These are phyloP conservation scores for Boeremia lycopersici DNA, from an alignment of 2,329 filamentous ascomycete species.

Conservation along the genomic window DNA sequence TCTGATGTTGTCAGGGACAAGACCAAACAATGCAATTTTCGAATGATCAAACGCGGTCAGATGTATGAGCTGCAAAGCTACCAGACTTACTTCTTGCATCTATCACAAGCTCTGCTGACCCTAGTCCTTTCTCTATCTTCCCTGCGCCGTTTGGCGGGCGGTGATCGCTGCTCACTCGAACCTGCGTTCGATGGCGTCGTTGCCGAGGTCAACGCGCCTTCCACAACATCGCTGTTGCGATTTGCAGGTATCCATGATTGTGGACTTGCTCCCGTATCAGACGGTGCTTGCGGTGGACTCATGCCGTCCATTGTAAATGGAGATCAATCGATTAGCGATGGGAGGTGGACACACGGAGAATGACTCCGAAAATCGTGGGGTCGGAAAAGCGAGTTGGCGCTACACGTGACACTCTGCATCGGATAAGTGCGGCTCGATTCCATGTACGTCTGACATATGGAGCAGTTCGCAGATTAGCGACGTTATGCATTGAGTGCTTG, in stretches of 20 bases:
- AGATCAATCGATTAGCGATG: constrained; percentile 8
- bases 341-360: constrained; percentile 14
- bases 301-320: constrained; percentile 9
- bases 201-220: constrained; percentile 17
- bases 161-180: constrained; percentile 27
- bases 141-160: constrained; percentile 41
- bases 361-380: constrained; percentile 6
- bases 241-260: constrained; percentile 18
- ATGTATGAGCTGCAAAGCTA: background rate
- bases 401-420: background rate
- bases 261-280: constrained; percentile 19
- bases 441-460: too few species aligned
- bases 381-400: constrained; percentile 11
- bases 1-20: constrained; percentile 27
- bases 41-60: background rate
- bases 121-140: constrained; percentile 48
- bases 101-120: constrained; percentile 56
- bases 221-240: constrained; percentile 7
- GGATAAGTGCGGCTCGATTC: constrained; percentile 5
- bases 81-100: constrained; percentile 54
- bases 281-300: constrained; percentile 5
- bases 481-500: too few species aligned
- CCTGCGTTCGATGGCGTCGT: constrained; percentile 23
- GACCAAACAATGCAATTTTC: background rate
- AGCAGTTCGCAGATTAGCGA: too few species aligned